These are phyloP conservation scores for Leccinum obscurum DNA, from an alignment of 768 basidiomycete genomes.

Conservation along the genomic window DNA sequence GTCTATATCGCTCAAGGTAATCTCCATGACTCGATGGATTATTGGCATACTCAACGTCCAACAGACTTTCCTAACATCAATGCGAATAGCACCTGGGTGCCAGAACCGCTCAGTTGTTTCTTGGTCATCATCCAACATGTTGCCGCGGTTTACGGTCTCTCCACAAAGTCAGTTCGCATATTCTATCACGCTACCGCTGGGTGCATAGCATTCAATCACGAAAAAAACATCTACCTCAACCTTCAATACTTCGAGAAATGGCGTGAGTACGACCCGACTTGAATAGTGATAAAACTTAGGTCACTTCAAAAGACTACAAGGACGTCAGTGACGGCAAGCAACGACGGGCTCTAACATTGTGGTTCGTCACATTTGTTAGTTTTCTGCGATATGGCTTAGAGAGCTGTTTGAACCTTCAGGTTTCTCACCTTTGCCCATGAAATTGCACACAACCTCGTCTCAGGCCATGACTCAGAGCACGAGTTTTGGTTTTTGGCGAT, in stretches of 20 bases:
- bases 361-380: too few relatives aligned
- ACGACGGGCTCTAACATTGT: too few relatives aligned
- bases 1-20: constrained; percentile 61
- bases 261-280: constrained; percentile 53
- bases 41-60: neutral
- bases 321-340: too few relatives aligned
- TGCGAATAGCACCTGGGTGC: constrained; percentile 49
- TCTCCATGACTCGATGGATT: neutral
- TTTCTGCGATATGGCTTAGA: too few relatives aligned
- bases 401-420: too few relatives aligned
- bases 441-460: too few relatives aligned
- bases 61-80: constrained; percentile 54
- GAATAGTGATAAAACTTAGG: neutral
- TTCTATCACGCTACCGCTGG: constrained; percentile 52
- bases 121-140: constrained; percentile 64
- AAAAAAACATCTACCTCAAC: constrained; percentile 83
- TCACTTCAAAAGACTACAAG: too few relatives aligned
- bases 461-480: too few relatives aligned
- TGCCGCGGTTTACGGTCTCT: constrained; percentile 66
- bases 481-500: too few relatives aligned
- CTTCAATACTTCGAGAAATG: constrained; percentile 80
- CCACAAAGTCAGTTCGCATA: constrained; percentile 70
- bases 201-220: constrained; percentile 91
- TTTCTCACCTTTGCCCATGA: too few relatives aligned
- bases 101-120: constrained; percentile 61